Percentiles rank a stretch among this genome's conserved stretches.
These are phyloP conservation scores for Fraxinus latifolia DNA, from an alignment of 305 asterid species.

Conservation along the genomic window DNA sequence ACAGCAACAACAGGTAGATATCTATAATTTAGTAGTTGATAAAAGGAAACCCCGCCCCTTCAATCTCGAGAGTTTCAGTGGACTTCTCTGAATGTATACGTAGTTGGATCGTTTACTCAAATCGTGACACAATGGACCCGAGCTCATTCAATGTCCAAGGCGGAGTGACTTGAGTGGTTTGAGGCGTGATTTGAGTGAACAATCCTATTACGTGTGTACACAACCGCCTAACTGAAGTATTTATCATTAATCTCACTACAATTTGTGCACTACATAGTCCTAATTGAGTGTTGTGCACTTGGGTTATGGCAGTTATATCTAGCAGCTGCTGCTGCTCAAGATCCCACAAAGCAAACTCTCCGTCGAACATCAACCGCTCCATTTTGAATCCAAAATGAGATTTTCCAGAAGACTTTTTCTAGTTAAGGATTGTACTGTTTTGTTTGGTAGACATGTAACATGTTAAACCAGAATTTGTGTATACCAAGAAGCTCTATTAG, in stretches of 20 bases:
- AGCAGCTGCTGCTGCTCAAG: conserved; percentile 35
- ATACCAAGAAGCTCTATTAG: background rate
- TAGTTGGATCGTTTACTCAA: no score
- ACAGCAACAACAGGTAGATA: conserved; percentile 41
- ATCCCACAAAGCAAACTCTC: conserved; percentile 35
- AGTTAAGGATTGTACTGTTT: background rate
- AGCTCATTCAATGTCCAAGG: background rate
- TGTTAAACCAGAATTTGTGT: background rate
- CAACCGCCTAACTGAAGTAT: background rate
- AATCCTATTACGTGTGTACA: no score
- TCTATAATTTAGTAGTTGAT: background rate
- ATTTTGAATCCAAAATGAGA: conserved; percentile 24
- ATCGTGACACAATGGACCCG: background rate
- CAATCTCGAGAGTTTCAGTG: background rate
- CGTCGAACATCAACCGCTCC: conserved; percentile 55
- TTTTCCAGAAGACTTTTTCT: background rate
- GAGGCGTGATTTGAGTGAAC: background rate
- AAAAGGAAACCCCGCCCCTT: background rate
- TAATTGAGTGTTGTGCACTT: background rate
- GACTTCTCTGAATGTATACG: no score
- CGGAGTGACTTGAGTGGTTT: background rate
- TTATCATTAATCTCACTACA: background rate
- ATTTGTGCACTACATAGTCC: background rate
- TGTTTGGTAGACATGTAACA: background rate
- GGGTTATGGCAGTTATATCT: conserved; percentile 31